Percentiles rank a stretch among this genome's conserved stretches.
These are phyloP conservation scores for Serendipita sp. DNA, from an alignment of 768 basidiomycete species.

Conservation along the genomic window DNA sequence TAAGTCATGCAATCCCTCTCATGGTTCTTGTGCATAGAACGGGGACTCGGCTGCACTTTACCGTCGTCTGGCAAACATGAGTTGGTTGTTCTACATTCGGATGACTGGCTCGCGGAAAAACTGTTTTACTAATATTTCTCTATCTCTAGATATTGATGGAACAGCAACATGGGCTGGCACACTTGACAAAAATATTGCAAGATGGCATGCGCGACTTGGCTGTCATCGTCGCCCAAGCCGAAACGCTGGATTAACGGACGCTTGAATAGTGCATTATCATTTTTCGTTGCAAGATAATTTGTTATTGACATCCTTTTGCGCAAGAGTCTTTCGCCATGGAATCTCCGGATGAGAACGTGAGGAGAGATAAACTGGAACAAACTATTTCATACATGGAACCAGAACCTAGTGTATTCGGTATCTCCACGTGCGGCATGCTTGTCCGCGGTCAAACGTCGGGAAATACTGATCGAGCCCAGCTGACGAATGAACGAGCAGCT, in stretches of 20 bases:
- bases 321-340: background rate
- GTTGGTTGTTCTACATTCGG: background rate
- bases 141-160: conserved; percentile 46
- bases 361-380: background rate
- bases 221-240: conserved; percentile 26
- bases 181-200: conserved; percentile 62
- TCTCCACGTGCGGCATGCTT: background rate
- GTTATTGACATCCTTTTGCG: background rate
- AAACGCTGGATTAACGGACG: background rate
- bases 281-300: background rate
- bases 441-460: background rate
- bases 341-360: too few species aligned
- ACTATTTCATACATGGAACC: background rate
- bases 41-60: background rate
- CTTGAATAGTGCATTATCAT: background rate
- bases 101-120: background rate
- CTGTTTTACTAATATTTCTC: background rate
- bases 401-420: background rate
- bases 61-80: background rate
- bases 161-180: conserved; percentile 66
- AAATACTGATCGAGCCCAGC: background rate
- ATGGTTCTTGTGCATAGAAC: background rate
- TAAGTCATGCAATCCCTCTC: conserved; percentile 19
- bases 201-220: conserved; percentile 47
- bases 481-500: background rate